Conservation (phyloP, 805 yeast genomes). For the Candida germanica region DNA sequence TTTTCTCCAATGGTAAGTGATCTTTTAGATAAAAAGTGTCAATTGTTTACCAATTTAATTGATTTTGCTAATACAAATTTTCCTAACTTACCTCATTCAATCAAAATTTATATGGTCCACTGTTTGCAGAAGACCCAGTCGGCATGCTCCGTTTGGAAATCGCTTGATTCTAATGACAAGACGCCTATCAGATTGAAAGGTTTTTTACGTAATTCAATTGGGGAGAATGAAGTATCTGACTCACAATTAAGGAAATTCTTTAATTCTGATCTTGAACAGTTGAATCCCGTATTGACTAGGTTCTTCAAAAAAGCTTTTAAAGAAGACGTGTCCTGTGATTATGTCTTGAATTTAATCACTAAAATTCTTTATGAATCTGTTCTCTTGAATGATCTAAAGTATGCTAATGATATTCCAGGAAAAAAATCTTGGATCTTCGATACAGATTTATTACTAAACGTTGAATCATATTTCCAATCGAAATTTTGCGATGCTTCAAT, state of each 20-base stretch:
- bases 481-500: slow-evolving; percentile 10
- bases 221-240: slow-evolving; percentile 13
- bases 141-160: slow-evolving; percentile 35
- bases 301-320: slow-evolving; percentile 21
- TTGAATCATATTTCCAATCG: slow-evolving; percentile 33
- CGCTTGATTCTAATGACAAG: slow-evolving; percentile 4
- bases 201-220: slow-evolving; percentile 1
- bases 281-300: slow-evolving; percentile 27
- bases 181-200: slow-evolving; percentile 1
- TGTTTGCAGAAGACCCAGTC: slow-evolving; percentile 39
- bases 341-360: slow-evolving; percentile 20
- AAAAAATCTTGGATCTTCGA: slow-evolving; percentile 46
- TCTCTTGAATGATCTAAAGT: slow-evolving; percentile 37
- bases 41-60: slow-evolving; percentile 44
- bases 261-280: slow-evolving; percentile 19
- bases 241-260: slow-evolving; percentile 26
- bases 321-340: slow-evolving; percentile 14
- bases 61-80: slow-evolving; percentile 47
- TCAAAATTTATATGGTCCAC: slow-evolving; percentile 35
- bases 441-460: slow-evolving; percentile 31
- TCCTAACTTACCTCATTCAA: slow-evolving; percentile 27
- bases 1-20: slow-evolving; percentile 48
- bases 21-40: slow-evolving; percentile 50
- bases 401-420: slow-evolving; percentile 24
- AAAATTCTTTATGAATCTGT: slow-evolving; percentile 29